A percentile compares a stretch with the other conserved stretches of the same genome.
Conservation (phyloP, 495 filamentous ascomycete species). For the Trichoderma asperelloides region DNA sequence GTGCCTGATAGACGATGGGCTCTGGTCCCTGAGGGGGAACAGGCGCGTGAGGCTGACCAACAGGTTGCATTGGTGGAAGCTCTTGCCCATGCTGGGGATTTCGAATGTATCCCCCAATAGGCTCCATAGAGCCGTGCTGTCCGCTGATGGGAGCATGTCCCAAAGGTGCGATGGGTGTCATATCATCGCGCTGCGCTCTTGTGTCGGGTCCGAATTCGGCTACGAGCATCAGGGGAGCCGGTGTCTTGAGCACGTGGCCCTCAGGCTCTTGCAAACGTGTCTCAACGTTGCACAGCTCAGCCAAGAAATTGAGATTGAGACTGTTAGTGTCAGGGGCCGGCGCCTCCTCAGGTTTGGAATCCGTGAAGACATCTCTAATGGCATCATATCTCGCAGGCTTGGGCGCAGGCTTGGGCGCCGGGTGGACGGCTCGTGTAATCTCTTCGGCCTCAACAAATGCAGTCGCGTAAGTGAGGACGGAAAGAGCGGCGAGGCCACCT, state of each 20-base stretch:
- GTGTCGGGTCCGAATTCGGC: neutral
- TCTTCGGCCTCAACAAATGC: neutral
- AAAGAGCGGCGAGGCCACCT: neutral
- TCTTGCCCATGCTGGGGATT: neutral
- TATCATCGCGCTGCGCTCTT: neutral
- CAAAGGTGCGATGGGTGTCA: neutral
- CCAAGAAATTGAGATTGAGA: constrained; percentile 11
- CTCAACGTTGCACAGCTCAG: constrained; percentile 4
- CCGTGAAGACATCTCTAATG: constrained; percentile 37
- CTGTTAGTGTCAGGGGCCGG: constrained; percentile 11
- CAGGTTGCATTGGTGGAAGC: neutral
- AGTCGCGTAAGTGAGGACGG: constrained; percentile 2
- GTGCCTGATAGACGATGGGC: neutral
- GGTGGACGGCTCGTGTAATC: neutral
- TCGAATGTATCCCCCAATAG: neutral
- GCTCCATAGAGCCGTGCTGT: neutral
- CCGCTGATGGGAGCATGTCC: neutral
- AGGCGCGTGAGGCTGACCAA: neutral
- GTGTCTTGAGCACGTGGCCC: neutral
- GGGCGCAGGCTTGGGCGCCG: neutral
- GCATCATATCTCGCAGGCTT: constrained; percentile 36
- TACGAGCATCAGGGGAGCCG: neutral
- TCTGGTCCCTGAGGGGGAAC: neutral
- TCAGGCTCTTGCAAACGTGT: neutral
- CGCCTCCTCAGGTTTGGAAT: constrained; percentile 19